phyloP scores from a whole-genome alignment of 805 yeast species.

The Schwanniomyces pseudopolymorphus region DNA sequence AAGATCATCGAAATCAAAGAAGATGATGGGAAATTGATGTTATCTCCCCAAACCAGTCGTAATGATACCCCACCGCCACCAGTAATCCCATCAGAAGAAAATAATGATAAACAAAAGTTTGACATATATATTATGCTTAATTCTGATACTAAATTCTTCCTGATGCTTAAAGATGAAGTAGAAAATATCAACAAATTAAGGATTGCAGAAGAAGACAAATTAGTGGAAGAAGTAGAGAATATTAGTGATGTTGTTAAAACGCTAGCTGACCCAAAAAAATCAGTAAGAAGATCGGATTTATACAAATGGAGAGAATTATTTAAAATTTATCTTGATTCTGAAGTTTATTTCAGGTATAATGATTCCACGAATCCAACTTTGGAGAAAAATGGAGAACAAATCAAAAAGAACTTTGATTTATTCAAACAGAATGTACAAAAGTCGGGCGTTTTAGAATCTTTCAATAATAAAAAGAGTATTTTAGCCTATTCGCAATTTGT shows the following conservation, averaged over 20 bases:
- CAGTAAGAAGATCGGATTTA: constrained; percentile 47
- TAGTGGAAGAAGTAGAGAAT: constrained; percentile 41
- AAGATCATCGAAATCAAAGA: constrained; percentile 28
- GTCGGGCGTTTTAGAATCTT: constrained; percentile 34
- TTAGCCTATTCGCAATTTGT: constrained; percentile 51
- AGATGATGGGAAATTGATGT: constrained; percentile 25
- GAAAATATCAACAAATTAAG: constrained; percentile 47
- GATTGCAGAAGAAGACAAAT: constrained; percentile 39
- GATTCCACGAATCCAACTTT: constrained; percentile 43
- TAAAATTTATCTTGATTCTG: constrained; percentile 61
- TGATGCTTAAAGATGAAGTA: constrained; percentile 55
- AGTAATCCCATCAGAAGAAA: constrained; percentile 4
- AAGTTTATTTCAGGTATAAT: constrained; percentile 57
- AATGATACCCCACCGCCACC: constrained; percentile 7
- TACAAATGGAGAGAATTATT: constrained; percentile 72
- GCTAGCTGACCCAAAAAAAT: constrained; percentile 34
- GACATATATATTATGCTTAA: constrained; percentile 46
- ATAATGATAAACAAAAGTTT: constrained; percentile 17
- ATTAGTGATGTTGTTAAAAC: constrained; percentile 41
- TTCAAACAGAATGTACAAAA: constrained; percentile 42
- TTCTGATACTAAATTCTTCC: constrained; percentile 61
- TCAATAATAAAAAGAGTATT: constrained; percentile 47
- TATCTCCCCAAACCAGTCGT: constrained; percentile 22
- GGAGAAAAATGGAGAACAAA: constrained; percentile 45
- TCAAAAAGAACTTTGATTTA: constrained; percentile 41